Conservation (phyloP, 345 rosid genomes). For the Salix suchowensis region DNA sequence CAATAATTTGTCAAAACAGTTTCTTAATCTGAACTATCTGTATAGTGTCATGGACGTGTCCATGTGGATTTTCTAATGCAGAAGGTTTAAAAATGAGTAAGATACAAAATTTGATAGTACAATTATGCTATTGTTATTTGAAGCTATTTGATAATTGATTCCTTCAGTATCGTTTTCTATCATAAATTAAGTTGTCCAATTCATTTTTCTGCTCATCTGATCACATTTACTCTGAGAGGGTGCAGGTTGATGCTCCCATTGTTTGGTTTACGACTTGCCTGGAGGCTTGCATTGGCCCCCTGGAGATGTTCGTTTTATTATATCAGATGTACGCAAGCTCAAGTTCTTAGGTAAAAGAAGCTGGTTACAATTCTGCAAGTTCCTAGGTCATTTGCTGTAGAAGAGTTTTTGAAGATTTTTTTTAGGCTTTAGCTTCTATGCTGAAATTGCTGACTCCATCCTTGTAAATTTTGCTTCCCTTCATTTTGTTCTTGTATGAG, state of each 20-base stretch:
- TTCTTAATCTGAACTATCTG: background rate
- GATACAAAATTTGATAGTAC: background rate
- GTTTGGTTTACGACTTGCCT: slow-evolving; percentile 45
- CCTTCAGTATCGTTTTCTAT: background rate
- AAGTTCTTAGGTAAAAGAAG: slow-evolving; percentile 42
- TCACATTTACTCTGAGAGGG: background rate
- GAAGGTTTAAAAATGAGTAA: background rate
- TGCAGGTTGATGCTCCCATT: slow-evolving; percentile 55
- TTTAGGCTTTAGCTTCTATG: background rate
- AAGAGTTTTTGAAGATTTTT: slow-evolving; percentile 1
- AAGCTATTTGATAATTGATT: background rate
- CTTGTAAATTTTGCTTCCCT: background rate
- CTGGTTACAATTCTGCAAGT: slow-evolving; percentile 1
- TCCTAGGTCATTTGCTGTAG: background rate
- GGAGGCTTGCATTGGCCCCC: slow-evolving; percentile 33
- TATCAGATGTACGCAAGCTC: slow-evolving; percentile 36
- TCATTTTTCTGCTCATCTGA: background rate
- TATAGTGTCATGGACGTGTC: background rate
- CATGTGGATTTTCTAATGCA: background rate
- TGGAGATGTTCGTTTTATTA: slow-evolving; percentile 38
- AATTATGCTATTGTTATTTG: background rate
- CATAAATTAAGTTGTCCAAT: background rate
- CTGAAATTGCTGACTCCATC: background rate
- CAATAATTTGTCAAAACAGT: background rate
- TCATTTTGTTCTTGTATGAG: slow-evolving; percentile 1